Conservation (phyloP, 768 basidiomycete species). For the Leccinum ochraceum region DNA sequence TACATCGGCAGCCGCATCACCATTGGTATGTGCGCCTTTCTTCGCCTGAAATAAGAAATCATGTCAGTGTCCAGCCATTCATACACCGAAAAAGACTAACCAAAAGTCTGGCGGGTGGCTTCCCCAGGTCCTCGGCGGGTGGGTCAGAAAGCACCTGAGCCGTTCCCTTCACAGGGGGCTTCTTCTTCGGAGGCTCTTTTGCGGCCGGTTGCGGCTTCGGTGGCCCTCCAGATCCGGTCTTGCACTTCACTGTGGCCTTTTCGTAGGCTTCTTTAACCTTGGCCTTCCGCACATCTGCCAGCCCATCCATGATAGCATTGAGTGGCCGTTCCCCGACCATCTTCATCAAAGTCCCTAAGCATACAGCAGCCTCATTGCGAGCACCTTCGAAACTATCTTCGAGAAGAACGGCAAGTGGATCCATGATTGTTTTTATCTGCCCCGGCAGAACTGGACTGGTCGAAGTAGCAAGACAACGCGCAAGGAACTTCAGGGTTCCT, state of each 20-base stretch:
- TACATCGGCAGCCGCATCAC: slow-evolving; percentile 23
- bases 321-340: slow-evolving; percentile 94
- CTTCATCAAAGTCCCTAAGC: slow-evolving; percentile 91
- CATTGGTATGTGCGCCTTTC: slow-evolving; percentile 45
- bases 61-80: slow-evolving; percentile 4
- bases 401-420: slow-evolving; percentile 69
- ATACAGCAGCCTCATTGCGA: slow-evolving; percentile 85
- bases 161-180: slow-evolving; percentile 34
- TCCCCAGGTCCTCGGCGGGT: slow-evolving; percentile 32
- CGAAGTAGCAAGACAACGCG: slow-evolving; percentile 73
- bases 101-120: slow-evolving; percentile 50
- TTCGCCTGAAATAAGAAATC: slow-evolving; percentile 42
- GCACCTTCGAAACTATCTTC: slow-evolving; percentile 91
- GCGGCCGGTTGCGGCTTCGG: slow-evolving; percentile 38
- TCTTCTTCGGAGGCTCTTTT: slow-evolving; percentile 40
- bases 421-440: slow-evolving; percentile 82
- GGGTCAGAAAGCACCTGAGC: slow-evolving; percentile 16
- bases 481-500: slow-evolving; percentile 84
- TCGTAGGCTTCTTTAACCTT: slow-evolving; percentile 96
- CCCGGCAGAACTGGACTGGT: slow-evolving; percentile 65
- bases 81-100: slow-evolving; percentile 27
- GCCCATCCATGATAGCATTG: slow-evolving; percentile 79
- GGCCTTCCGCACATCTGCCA: slow-evolving; percentile 83
- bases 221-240: slow-evolving; percentile 58
- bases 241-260: slow-evolving; percentile 90